These are phyloP conservation scores for Artemisia annua DNA, from an alignment of 129 eudicot genomes.

Conservation along the genomic window DNA sequence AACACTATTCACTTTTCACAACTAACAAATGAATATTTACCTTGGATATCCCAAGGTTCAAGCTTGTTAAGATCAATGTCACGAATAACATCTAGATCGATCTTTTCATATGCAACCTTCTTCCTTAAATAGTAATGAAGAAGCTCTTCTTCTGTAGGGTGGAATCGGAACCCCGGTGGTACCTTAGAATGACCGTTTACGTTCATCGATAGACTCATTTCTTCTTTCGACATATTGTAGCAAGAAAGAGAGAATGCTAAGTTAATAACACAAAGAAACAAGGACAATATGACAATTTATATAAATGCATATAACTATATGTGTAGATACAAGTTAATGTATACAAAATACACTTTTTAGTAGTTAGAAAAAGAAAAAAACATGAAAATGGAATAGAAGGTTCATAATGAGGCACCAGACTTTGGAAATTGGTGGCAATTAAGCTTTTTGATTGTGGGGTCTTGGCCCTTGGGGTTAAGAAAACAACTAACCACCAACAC, in stretches of 20 bases:
- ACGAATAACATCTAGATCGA: slow-evolving; percentile 60
- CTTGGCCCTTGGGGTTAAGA: slow-evolving; percentile 32
- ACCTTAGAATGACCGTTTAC: slow-evolving; percentile 60
- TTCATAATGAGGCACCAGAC: slow-evolving; percentile 33
- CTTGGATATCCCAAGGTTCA: slow-evolving; percentile 71
- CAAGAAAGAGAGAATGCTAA: not conserved
- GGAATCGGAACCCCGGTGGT: slow-evolving; percentile 63
- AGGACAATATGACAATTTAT: slow-evolving; percentile 26
- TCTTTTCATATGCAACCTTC: slow-evolving; percentile 49
- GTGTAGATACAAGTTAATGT: slow-evolving; percentile 14
- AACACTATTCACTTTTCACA: not conserved
- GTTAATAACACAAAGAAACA: slow-evolving; percentile 23
- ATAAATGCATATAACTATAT: slow-evolving; percentile 17
- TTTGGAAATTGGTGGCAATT: slow-evolving; percentile 31
- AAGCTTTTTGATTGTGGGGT: slow-evolving; percentile 32
- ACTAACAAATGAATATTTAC: slow-evolving; percentile 14
- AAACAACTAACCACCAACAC: slow-evolving; percentile 42
- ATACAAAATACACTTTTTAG: slow-evolving; percentile 12
- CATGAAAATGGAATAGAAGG: slow-evolving; percentile 46
- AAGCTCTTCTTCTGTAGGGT: slow-evolving; percentile 62
- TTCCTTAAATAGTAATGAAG: slow-evolving; percentile 54
- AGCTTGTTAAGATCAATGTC: slow-evolving; percentile 69
- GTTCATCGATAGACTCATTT: slow-evolving; percentile 48
- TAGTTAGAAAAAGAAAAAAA: slow-evolving; percentile 27
- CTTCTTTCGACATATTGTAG: slow-evolving; percentile 24